A percentile compares a stretch with the other conserved stretches of the same genome.
phyloP scores from a whole-genome alignment of 2,329 filamentous ascomycete species.

The Cladophialophora carrionii region DNA sequence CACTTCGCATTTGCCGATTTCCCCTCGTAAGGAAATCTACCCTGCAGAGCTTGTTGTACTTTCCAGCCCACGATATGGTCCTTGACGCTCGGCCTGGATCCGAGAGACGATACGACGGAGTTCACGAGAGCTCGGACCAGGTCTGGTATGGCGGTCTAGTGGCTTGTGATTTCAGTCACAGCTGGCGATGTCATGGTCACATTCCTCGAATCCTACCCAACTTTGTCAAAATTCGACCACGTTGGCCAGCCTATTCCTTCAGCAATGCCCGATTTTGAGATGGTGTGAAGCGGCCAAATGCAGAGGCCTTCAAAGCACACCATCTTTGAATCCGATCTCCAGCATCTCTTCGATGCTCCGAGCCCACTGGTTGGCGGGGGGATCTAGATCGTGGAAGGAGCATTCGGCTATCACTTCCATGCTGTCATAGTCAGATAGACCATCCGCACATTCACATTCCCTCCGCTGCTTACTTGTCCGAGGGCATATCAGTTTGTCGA shows the following conservation, averaged over 20 bases:
- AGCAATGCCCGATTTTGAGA: background rate
- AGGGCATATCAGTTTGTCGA: background rate
- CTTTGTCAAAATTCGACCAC: background rate
- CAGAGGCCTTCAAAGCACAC: background rate
- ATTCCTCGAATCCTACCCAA: background rate
- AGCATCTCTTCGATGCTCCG: background rate
- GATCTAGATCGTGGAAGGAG: background rate
- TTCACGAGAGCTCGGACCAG: background rate
- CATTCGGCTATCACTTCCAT: background rate
- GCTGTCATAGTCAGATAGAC: background rate
- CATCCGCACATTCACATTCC: background rate
- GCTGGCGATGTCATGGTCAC: background rate
- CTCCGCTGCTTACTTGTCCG: background rate
- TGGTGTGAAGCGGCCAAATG: background rate
- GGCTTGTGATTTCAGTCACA: background rate
- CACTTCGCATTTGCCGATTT: background rate
- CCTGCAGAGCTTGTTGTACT: background rate
- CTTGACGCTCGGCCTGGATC: background rate
- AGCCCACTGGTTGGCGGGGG: background rate
- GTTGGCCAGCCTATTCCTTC: background rate
- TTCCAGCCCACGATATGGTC: background rate
- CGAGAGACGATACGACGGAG: background rate
- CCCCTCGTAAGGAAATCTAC: background rate
- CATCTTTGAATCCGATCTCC: background rate
- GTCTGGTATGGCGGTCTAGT: background rate